Evolutionary conservation across 2,329 filamentous ascomycete genomes (phyloP).

Genomic region (Xylariales sp.): DNA sequence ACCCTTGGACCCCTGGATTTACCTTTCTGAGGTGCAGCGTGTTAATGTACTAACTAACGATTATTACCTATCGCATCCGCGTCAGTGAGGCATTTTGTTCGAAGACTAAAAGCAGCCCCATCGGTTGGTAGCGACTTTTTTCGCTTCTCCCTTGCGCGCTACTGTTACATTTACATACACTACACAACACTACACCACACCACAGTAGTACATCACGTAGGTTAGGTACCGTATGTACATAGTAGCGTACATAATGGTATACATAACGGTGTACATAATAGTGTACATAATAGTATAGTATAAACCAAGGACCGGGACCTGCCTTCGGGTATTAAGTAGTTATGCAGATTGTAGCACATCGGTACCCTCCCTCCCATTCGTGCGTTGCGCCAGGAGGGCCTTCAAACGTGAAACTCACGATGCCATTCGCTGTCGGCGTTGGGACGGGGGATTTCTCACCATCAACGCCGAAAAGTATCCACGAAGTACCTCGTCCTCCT

Average conservation of each 20-base stretch:
- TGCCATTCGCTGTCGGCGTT: constrained; percentile 33
- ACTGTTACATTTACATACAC: neutral
- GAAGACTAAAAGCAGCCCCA: constrained; percentile 28
- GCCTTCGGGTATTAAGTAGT: neutral
- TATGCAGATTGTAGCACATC: constrained; percentile 4
- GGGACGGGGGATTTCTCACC: constrained; percentile 25
- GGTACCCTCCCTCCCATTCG: neutral
- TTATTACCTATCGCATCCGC: neutral
- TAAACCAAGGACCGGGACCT: constrained; percentile 4
- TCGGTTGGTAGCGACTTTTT: constrained; percentile 18
- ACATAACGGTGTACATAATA: no score
- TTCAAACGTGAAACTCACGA: constrained; percentile 25
- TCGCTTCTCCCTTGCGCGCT: neutral
- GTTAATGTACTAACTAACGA: constrained; percentile 3
- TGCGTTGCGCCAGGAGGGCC: constrained; percentile 14
- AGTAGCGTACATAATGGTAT: no score
- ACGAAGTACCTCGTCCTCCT: constrained; percentile 18
- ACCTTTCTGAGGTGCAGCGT: constrained; percentile 6
- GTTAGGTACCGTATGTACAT: neutral
- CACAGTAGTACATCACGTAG: no score
- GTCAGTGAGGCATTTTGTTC: constrained; percentile 39
- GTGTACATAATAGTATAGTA: neutral
- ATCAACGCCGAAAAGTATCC: constrained; percentile 26
- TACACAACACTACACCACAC: no score
- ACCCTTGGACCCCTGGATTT: constrained; percentile 32